Evolutionary conservation across 75 land plant genomes (phyloP).

Genomic region (Ceratopteris richardii): DNA sequence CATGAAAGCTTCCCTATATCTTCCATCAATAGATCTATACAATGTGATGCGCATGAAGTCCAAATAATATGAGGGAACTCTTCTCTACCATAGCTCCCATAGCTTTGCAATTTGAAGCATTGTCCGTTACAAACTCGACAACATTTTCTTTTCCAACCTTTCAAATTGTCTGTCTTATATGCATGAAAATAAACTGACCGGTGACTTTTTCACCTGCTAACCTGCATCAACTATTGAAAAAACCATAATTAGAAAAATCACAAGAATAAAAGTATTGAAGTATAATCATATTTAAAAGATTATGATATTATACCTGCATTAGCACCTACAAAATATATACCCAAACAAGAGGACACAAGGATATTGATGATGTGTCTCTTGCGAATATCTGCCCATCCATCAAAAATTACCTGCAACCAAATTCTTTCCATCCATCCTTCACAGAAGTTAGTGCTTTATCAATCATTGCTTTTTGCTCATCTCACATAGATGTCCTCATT

Average conservation of each 20-base stretch:
- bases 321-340: constrained; percentile 23
- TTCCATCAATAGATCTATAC: constrained; percentile 36
- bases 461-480: no score
- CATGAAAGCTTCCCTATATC: constrained; percentile 33
- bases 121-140: constrained; percentile 24
- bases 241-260: no score
- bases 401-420: constrained; percentile 29
- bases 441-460: no score
- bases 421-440: constrained; percentile 20
- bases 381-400: constrained; percentile 29
- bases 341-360: constrained; percentile 23
- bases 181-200: no score
- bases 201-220: constrained; percentile 10
- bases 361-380: constrained; percentile 24
- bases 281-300: no score
- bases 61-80: constrained; percentile 38
- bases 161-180: constrained; percentile 9
- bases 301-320: no score
- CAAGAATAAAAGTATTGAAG: no score
- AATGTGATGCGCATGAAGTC: constrained; percentile 45
- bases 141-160: constrained; percentile 48
- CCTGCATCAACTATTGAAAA: constrained; percentile 32
- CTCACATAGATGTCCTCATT: no score
- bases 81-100: constrained; percentile 35
- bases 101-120: constrained; percentile 19